Percentiles rank a stretch among this genome's conserved stretches.
phyloP scores from a whole-genome alignment of 2,329 filamentous ascomycete genomes.

The Trichoderma simmonsii region DNA sequence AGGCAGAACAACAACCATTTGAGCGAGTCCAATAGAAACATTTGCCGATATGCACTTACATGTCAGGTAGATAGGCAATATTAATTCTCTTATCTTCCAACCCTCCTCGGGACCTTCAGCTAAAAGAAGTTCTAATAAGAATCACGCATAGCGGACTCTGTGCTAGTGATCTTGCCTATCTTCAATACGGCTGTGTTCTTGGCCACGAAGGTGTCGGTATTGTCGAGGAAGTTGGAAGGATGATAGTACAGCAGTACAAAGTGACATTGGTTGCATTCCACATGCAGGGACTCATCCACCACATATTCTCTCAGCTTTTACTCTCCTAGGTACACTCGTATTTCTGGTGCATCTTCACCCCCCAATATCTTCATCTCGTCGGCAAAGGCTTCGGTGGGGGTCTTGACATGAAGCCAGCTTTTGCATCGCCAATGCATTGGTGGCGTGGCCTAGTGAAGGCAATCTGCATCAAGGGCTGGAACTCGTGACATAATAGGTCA shows the following conservation, averaged over 20 bases:
- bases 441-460: neutral
- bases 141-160: neutral
- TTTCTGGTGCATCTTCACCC: neutral
- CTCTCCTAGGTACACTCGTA: neutral
- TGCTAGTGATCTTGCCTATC: neutral
- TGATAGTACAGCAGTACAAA: neutral
- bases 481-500: neutral
- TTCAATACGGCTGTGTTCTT: conserved; percentile 31
- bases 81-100: neutral
- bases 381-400: neutral
- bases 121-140: neutral
- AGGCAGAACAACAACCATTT: neutral
- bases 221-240: conserved; percentile 34
- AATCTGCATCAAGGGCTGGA: neutral
- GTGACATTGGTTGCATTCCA: neutral
- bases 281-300: neutral
- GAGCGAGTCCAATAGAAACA: neutral
- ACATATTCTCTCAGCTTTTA: neutral
- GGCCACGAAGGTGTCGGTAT: conserved; percentile 52
- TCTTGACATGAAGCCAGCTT: neutral
- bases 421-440: neutral
- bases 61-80: neutral
- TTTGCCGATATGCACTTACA: neutral
- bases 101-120: neutral
- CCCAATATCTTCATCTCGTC: neutral